A percentile compares a stretch with the other conserved stretches of the same genome.
These are phyloP conservation scores for Suhomyces sp. DNA, from an alignment of 805 yeast genomes.

Conservation along the genomic window DNA sequence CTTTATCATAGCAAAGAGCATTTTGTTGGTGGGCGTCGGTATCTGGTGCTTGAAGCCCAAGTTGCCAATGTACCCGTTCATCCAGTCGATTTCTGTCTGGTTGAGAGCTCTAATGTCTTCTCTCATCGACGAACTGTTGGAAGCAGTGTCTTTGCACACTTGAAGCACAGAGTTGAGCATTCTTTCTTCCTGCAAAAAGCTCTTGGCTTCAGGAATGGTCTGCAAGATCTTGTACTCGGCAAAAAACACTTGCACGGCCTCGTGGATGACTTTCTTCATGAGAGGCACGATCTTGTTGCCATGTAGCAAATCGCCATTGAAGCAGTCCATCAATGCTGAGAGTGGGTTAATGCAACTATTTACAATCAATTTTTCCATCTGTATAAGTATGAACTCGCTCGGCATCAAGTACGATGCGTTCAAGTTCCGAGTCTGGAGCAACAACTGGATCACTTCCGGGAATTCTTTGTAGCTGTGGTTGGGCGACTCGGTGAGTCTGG, in stretches of 20 bases:
- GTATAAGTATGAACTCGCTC: constrained; percentile 49
- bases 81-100: constrained; percentile 74
- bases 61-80: constrained; percentile 74
- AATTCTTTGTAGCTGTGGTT: background rate
- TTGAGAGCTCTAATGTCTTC: constrained; percentile 57
- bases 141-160: constrained; percentile 38
- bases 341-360: constrained; percentile 84
- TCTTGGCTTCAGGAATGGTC: constrained; percentile 28
- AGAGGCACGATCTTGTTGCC: constrained; percentile 33
- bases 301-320: constrained; percentile 68
- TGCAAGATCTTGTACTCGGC: constrained; percentile 24
- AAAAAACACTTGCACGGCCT: constrained; percentile 42
- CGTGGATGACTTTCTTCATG: constrained; percentile 43
- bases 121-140: constrained; percentile 70
- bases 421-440: constrained; percentile 22
- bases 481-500: constrained; percentile 19
- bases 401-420: constrained; percentile 32
- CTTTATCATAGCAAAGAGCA: constrained; percentile 46
- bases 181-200: constrained; percentile 30
- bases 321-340: constrained; percentile 73
- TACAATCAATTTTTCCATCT: constrained; percentile 71
- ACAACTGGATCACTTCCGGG: constrained; percentile 20
- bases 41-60: constrained; percentile 48
- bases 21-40: constrained; percentile 46
- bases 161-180: constrained; percentile 32